Conservation (phyloP, 1,284 basidiomycete genomes). For the Pholiota adiposa region DNA sequence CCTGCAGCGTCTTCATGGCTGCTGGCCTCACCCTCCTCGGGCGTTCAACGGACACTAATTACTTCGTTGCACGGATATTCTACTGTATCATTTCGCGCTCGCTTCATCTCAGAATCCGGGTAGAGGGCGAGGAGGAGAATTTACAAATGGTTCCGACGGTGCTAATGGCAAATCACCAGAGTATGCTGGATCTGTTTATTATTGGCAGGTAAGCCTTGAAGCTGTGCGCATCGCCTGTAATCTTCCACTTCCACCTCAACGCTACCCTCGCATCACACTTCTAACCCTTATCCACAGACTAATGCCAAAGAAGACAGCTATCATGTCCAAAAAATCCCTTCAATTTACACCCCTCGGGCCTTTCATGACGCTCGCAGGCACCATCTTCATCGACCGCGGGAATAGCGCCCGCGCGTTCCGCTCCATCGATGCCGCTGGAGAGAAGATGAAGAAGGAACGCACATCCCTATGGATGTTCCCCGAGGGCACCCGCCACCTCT, state of each 20-base stretch:
- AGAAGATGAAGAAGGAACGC: conserved; percentile 77
- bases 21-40: conserved; percentile 75
- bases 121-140: conserved; percentile 89
- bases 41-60: conserved; percentile 84
- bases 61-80: conserved; percentile 85
- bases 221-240: too few species aligned
- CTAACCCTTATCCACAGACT: conserved; percentile 52
- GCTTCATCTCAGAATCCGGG: conserved; percentile 73
- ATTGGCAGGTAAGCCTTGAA: conserved; percentile 70
- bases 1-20: conserved; percentile 78
- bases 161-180: conserved; percentile 93
- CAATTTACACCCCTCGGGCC: conserved; percentile 91
- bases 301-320: conserved; percentile 83
- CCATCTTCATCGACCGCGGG: conserved; percentile 92
- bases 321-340: conserved; percentile 95
- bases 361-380: conserved; percentile 91
- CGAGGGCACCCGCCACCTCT: conserved; percentile 86
- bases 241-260: too few species aligned
- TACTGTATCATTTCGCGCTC: conserved; percentile 72
- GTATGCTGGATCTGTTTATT: conserved; percentile 86
- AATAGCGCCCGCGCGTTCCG: conserved; percentile 79
- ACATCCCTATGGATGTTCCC: conserved; percentile 92
- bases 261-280: neutral
- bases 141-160: conserved; percentile 72
- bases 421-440: conserved; percentile 80